Percentiles rank a stretch among this genome's conserved stretches.
phyloP scores from a whole-genome alignment of 179 eudicot species.

The Camellia oleifera region DNA sequence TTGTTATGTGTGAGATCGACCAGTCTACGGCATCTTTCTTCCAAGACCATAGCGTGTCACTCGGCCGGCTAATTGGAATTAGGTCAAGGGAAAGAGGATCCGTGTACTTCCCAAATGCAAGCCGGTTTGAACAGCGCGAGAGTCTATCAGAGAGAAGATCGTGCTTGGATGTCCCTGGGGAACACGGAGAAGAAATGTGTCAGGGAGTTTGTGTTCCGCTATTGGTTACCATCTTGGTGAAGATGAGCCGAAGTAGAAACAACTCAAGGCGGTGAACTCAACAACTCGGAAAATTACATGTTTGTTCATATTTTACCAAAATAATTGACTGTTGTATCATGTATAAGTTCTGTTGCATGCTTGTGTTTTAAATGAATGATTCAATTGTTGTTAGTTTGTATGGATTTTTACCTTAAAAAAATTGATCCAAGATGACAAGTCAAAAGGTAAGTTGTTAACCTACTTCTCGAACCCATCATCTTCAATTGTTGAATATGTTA shows the following conservation, averaged over 20 bases:
- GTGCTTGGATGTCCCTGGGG: neutral
- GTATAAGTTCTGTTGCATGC: neutral
- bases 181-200: constrained; percentile 12
- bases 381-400: neutral
- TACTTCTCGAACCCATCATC: neutral
- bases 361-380: neutral
- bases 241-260: constrained; percentile 29
- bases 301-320: neutral
- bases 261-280: constrained; percentile 7
- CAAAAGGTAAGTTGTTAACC: no score
- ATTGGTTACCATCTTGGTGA: constrained; percentile 26
- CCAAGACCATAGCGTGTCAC: constrained; percentile 55
- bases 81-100: constrained; percentile 31
- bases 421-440: neutral
- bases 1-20: neutral
- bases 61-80: constrained; percentile 58
- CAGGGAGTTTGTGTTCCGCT: constrained; percentile 49
- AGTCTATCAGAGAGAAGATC: neutral
- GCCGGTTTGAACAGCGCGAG: neutral
- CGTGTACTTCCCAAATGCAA: constrained; percentile 10
- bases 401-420: neutral
- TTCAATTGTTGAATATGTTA: neutral
- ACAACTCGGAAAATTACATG: neutral
- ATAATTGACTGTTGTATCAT: no score
- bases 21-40: constrained; percentile 69